These are phyloP conservation scores for Lactarius quietus DNA, from an alignment of 768 basidiomycete genomes.

Conservation along the genomic window DNA sequence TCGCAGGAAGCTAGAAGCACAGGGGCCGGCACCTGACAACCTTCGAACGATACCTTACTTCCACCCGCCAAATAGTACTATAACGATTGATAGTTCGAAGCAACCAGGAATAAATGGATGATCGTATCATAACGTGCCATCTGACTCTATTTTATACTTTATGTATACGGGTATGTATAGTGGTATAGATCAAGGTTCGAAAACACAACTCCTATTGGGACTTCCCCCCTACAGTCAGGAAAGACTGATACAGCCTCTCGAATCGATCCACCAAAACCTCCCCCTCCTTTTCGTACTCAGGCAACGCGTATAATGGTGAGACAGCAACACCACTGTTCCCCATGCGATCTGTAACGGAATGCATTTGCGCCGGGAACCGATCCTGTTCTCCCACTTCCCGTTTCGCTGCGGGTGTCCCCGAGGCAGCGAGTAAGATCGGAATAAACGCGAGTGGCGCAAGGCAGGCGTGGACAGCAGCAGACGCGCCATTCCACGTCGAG, in stretches of 20 bases:
- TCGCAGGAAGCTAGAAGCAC: conserved; percentile 56
- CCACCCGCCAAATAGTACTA: conserved; percentile 36
- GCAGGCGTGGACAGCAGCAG: conserved; percentile 61
- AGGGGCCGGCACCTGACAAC: conserved; percentile 59
- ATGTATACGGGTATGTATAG: not conserved
- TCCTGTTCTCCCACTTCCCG: conserved; percentile 8
- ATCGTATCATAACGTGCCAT: not conserved
- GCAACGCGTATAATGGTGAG: conserved; percentile 49
- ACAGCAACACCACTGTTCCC: conserved; percentile 53
- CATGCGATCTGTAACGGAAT: conserved; percentile 53
- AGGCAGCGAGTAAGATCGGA: conserved; percentile 33
- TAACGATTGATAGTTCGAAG: conserved; percentile 26
- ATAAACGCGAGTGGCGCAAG: conserved; percentile 55
- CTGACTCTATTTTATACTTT: not conserved
- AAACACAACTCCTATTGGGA: not conserved
- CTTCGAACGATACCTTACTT: conserved; percentile 76
- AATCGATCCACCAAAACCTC: conserved; percentile 50
- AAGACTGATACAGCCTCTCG: conserved; percentile 48
- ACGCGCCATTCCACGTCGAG: conserved; percentile 56
- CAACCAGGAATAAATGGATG: not conserved
- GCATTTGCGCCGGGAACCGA: conserved; percentile 45
- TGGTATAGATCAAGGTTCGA: not conserved
- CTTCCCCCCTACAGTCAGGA: conserved; percentile 34
- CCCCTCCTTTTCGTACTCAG: conserved; percentile 45
- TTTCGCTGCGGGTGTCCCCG: conserved; percentile 12